phyloP scores from a whole-genome alignment of 306 rosid genomes.

The Quercus mongolica region DNA sequence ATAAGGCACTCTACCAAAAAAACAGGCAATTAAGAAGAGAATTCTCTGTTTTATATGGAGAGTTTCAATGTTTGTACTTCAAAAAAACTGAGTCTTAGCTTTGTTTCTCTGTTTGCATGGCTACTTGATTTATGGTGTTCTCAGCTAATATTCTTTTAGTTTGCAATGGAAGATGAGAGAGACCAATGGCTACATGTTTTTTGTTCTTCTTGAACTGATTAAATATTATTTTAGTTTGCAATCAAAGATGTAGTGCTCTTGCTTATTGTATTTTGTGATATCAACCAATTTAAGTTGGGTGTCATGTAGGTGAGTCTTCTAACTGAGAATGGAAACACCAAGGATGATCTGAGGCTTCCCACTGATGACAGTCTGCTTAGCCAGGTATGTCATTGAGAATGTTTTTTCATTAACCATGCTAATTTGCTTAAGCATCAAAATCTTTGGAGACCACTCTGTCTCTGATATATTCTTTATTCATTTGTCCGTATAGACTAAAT shows the following conservation, averaged over 20 bases:
- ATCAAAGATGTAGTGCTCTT: neutral
- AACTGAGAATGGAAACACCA: conserved; percentile 70
- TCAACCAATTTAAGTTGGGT: conserved; percentile 10
- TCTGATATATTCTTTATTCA: neutral
- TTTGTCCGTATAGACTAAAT: neutral
- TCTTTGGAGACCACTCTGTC: neutral
- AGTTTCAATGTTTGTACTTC: too few relatives aligned
- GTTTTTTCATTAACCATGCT: neutral
- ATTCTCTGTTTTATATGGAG: too few relatives aligned
- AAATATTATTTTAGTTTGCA: too few relatives aligned
- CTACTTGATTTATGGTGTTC: too few relatives aligned
- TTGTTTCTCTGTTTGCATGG: too few relatives aligned
- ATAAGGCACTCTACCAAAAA: neutral
- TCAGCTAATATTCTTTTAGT: too few relatives aligned
- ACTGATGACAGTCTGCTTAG: conserved; percentile 60
- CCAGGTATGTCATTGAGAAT: conserved; percentile 35
- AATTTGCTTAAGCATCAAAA: neutral
- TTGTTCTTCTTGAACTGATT: too few relatives aligned
- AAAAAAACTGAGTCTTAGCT: too few relatives aligned
- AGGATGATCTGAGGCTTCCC: conserved; percentile 80
- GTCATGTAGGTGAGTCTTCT: conserved; percentile 59
- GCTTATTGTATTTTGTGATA: neutral
- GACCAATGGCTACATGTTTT: too few relatives aligned
- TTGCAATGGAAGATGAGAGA: too few relatives aligned
- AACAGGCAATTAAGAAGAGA: neutral